Conservation (phyloP, 2,329 filamentous ascomycete genomes). For the Microsporum ferrugineum region DNA sequence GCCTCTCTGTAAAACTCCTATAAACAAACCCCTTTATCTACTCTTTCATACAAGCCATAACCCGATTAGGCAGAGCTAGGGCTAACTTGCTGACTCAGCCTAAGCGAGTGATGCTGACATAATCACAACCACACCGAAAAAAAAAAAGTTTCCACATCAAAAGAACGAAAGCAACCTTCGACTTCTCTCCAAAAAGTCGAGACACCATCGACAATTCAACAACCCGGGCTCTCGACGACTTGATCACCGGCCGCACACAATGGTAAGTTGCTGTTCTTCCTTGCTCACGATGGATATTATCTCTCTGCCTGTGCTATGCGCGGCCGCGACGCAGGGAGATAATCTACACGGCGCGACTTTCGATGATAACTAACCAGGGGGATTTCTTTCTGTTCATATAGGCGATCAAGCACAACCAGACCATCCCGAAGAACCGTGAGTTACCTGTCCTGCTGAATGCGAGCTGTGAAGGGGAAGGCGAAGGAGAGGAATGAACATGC, state of each 20-base stretch:
- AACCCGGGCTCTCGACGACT: conserved; percentile 28
- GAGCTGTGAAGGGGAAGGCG: neutral
- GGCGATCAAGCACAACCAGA: conserved; percentile 99
- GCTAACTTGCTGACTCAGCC: conserved; percentile 32
- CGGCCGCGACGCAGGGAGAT: neutral
- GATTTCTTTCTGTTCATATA: conserved; percentile 24
- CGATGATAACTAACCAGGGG: neutral
- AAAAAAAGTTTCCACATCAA: conserved; percentile 30
- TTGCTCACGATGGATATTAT: conserved; percentile 4
- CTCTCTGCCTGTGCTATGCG: neutral
- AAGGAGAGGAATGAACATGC: neutral
- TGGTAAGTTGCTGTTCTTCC: conserved; percentile 26
- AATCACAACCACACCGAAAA: conserved; percentile 27
- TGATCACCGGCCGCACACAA: conserved; percentile 45
- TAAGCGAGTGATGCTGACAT: conserved; percentile 27
- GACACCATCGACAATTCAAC: conserved; percentile 35
- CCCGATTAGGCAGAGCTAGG: conserved; percentile 15
- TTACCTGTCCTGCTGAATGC: conserved; percentile 12
- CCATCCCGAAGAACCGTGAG: conserved; percentile 92
- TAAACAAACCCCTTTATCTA: neutral
- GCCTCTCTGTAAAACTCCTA: neutral
- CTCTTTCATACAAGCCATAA: neutral
- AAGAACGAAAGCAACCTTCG: conserved; percentile 23
- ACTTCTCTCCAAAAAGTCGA: conserved; percentile 27
- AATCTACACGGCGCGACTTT: neutral